Evolutionary conservation across 2,329 filamentous ascomycete genomes (phyloP).

Genomic region (Saccharata proteae): DNA sequence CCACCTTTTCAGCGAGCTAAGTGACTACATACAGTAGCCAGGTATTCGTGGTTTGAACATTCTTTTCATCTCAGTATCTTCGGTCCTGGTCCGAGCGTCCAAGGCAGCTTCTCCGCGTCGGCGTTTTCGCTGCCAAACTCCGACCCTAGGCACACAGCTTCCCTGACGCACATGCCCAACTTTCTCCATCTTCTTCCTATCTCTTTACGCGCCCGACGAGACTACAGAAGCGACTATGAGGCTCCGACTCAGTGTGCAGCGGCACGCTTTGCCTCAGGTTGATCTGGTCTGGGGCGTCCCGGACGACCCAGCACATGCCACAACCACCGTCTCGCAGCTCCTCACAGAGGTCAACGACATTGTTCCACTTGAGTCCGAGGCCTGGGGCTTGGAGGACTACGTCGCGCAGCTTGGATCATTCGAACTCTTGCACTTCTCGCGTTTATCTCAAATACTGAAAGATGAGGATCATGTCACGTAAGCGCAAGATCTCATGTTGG

Average conservation of each 20-base stretch:
- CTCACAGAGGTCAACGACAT: slow-evolving; percentile 68
- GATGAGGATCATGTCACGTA: slow-evolving; percentile 77
- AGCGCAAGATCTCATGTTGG: slow-evolving; percentile 23
- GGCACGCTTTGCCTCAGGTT: slow-evolving; percentile 22
- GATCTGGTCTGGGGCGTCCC: slow-evolving; percentile 27
- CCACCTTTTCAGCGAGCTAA: too few relatives aligned
- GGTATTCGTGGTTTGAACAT: too few relatives aligned
- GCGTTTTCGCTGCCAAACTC: too few relatives aligned
- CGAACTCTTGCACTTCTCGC: slow-evolving; percentile 79
- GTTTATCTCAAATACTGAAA: slow-evolving; percentile 56
- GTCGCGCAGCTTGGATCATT: slow-evolving; percentile 66
- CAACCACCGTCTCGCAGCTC: slow-evolving; percentile 57
- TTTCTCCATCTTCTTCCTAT: too few relatives aligned
- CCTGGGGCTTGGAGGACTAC: slow-evolving; percentile 88
- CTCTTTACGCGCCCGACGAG: too few relatives aligned
- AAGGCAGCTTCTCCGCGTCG: too few relatives aligned
- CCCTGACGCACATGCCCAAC: too few relatives aligned
- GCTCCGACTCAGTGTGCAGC: slow-evolving; percentile 24
- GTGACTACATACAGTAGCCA: too few relatives aligned
- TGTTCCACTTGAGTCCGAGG: slow-evolving; percentile 65
- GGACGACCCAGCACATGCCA: slow-evolving; percentile 18
- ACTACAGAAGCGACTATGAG: slow-evolving; percentile 23
- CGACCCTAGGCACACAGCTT: too few relatives aligned
- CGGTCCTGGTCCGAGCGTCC: too few relatives aligned
- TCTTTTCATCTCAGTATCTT: too few relatives aligned